phyloP scores from a whole-genome alignment of 768 basidiomycete species.

The Tylopilus subfusipes region DNA sequence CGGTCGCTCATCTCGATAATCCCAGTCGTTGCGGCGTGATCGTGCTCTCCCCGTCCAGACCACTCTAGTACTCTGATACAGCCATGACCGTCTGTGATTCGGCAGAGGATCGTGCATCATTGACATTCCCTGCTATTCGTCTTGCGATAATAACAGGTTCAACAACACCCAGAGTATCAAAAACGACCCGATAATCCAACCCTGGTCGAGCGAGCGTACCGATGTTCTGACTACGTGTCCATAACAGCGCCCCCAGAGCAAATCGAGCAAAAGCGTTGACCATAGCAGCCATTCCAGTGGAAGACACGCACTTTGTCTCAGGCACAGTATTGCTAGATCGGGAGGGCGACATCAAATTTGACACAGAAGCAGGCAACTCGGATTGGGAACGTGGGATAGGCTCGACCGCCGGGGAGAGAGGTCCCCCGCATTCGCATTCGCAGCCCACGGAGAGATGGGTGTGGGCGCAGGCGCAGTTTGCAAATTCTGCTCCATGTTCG shows the following conservation, averaged over 20 bases:
- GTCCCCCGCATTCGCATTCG: constrained; percentile 37
- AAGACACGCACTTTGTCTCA: constrained; percentile 13
- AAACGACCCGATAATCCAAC: constrained; percentile 94
- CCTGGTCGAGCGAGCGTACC: constrained; percentile 88
- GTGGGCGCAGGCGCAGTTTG: constrained; percentile 58
- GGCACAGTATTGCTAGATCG: not conserved
- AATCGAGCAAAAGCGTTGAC: constrained; percentile 45
- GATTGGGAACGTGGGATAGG: constrained; percentile 22
- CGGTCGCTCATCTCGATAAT: constrained; percentile 97
- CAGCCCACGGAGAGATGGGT: constrained; percentile 67
- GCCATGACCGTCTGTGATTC: constrained; percentile 79
- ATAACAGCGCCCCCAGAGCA: constrained; percentile 66
- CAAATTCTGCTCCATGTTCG: constrained; percentile 34
- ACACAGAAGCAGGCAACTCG: constrained; percentile 19
- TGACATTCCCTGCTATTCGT: constrained; percentile 34
- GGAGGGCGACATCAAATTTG: constrained; percentile 9
- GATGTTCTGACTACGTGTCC: constrained; percentile 86
- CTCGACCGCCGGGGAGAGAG: constrained; percentile 7
- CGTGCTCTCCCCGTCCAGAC: constrained; percentile 88
- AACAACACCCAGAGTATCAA: constrained; percentile 84
- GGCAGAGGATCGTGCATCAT: constrained; percentile 78
- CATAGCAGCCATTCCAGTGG: constrained; percentile 22
- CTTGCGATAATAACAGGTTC: constrained; percentile 30
- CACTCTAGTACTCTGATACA: constrained; percentile 89
- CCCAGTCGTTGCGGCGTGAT: constrained; percentile 90